A percentile compares a stretch with the other conserved stretches of the same genome.
Evolutionary conservation across 345 rosid species (phyloP).

Genomic region (Adansonia digitata): DNA sequence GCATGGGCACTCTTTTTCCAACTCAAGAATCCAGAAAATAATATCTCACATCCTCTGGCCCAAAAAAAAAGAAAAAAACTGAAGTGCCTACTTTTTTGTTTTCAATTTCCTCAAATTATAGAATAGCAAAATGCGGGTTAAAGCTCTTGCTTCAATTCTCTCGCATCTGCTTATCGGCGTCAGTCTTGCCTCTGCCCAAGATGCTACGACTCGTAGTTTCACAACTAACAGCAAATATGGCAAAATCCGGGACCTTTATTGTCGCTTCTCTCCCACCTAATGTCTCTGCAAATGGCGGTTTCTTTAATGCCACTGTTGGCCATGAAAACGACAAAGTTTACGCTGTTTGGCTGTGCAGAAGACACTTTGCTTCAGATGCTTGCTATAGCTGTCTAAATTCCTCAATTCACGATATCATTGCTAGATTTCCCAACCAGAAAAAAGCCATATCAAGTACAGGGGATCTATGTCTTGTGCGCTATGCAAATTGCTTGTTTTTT

Average conservation of each 20-base stretch:
- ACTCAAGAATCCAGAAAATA: no score
- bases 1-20: no score
- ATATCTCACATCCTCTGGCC: no score
- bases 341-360: no score
- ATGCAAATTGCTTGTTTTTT: slow-evolving; percentile 2
- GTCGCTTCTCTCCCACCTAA: neutral
- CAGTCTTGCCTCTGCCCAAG: neutral
- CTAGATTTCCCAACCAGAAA: slow-evolving; percentile 13
- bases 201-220: slow-evolving; percentile 15
- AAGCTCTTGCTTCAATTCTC: neutral
- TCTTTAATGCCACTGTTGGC: no score
- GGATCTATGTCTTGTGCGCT: neutral
- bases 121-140: neutral
- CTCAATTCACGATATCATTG: neutral
- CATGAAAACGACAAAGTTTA: slow-evolving; percentile 1
- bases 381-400: neutral
- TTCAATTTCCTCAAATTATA: no score
- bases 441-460: slow-evolving; percentile 1
- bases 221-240: slow-evolving; percentile 7
- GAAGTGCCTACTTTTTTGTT: no score
- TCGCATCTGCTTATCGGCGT: neutral
- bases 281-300: neutral
- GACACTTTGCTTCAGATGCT: neutral
- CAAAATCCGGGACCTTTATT: slow-evolving; percentile 13
- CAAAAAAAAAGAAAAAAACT: no score